Conservation (phyloP, 306 rosid species). For the Corylus americana region DNA sequence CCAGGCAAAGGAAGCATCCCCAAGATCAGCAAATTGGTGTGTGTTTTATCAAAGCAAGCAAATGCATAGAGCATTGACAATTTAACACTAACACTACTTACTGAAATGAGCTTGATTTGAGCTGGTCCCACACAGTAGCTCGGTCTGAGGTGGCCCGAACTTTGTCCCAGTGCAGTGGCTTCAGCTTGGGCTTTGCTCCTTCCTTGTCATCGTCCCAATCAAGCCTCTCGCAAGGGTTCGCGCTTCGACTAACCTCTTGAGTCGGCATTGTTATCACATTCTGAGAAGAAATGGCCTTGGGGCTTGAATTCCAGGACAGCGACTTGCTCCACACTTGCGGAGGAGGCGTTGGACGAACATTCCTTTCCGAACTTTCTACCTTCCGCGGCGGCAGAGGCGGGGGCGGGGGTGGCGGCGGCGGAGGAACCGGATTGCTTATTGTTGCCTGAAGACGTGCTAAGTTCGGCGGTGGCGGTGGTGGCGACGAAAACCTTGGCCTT, state of each 20-base stretch:
- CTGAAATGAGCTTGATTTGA: constrained; percentile 97
- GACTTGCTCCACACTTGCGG: constrained; percentile 33
- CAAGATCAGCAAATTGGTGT: constrained; percentile 13
- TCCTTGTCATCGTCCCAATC: constrained; percentile 62
- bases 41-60: neutral
- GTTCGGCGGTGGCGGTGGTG: constrained; percentile 68
- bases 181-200: constrained; percentile 75
- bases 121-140: constrained; percentile 98
- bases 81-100: constrained; percentile 37
- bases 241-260: constrained; percentile 24
- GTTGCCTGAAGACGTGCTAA: constrained; percentile 60
- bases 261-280: constrained; percentile 34
- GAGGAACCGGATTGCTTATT: constrained; percentile 31
- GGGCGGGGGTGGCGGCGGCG: constrained; percentile 33
- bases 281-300: constrained; percentile 31
- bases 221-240: constrained; percentile 49
- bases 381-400: constrained; percentile 37
- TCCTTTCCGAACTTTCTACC: constrained; percentile 30
- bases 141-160: constrained; percentile 94
- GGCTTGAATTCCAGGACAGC: constrained; percentile 32
- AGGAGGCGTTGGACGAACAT: constrained; percentile 29
- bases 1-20: constrained; percentile 5
- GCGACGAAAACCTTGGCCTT: constrained; percentile 67
- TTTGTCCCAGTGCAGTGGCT: constrained; percentile 97
- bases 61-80: neutral